Conservation (phyloP, 2,329 filamentous ascomycete species). For the Colletotrichum sojae region DNA sequence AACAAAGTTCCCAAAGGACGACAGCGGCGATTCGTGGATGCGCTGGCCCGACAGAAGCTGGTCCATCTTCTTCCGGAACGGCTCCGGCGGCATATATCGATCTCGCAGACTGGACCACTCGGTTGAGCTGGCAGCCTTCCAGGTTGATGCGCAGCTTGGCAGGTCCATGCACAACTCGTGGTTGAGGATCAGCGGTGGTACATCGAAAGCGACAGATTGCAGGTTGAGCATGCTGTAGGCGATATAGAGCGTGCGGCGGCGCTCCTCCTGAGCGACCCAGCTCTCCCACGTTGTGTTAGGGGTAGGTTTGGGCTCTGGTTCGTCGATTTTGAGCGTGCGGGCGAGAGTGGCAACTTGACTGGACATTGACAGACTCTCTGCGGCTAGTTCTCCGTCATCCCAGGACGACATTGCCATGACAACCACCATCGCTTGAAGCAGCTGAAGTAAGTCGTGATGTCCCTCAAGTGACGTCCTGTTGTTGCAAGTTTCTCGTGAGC, state of each 20-base stretch:
- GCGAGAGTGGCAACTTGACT: slow-evolving; percentile 69
- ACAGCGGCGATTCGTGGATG: slow-evolving; percentile 49
- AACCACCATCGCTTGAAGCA: slow-evolving; percentile 63
- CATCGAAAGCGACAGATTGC: slow-evolving; percentile 74
- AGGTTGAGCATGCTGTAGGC: slow-evolving; percentile 68
- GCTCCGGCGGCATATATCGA: slow-evolving; percentile 23
- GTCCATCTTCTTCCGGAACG: slow-evolving; percentile 52
- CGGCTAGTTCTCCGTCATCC: slow-evolving; percentile 70
- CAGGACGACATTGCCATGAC: slow-evolving; percentile 73
- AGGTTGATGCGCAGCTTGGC: slow-evolving; percentile 67
- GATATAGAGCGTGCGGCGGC: slow-evolving; percentile 56
- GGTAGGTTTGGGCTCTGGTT: slow-evolving; percentile 3
- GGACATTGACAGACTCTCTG: slow-evolving; percentile 69
- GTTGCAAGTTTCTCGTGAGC: too few relatives aligned
- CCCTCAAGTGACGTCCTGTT: slow-evolving; percentile 52
- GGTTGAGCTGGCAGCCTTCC: slow-evolving; percentile 64
- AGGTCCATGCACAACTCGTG: slow-evolving; percentile 67
- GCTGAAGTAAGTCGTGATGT: slow-evolving; percentile 52
- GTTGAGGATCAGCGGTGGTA: slow-evolving; percentile 70
- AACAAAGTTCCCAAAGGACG: slow-evolving; percentile 67
- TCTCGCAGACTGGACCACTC: slow-evolving; percentile 61
- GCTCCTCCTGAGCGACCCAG: slow-evolving; percentile 57
- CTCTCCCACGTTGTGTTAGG: slow-evolving; percentile 58
- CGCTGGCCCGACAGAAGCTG: slow-evolving; percentile 46
- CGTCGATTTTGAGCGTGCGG: slow-evolving; percentile 63